phyloP scores from a whole-genome alignment of 1,284 basidiomycete genomes.

The Ceratobasidium sp. region DNA sequence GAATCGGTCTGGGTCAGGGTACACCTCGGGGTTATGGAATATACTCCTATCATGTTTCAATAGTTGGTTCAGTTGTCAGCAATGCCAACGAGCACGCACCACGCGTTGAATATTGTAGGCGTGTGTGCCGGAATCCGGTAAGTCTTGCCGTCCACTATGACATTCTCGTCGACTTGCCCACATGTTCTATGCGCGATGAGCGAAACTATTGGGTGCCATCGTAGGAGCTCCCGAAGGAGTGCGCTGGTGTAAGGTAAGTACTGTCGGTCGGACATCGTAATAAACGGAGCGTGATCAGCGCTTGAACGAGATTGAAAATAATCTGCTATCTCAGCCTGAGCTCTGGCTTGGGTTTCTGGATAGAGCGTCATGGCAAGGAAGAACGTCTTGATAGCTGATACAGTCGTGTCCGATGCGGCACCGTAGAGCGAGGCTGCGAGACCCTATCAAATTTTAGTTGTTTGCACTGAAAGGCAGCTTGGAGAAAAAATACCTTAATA shows the following conservation, averaged over 20 bases:
- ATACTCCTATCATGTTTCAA: background rate
- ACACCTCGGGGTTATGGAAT: constrained; percentile 15
- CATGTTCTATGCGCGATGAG: constrained; percentile 3
- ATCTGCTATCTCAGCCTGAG: constrained; percentile 11
- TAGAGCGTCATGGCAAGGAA: constrained; percentile 28
- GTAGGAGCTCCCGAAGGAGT: constrained; percentile 14
- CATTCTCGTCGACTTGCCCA: background rate
- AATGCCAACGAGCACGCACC: background rate
- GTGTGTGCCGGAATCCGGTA: constrained; percentile 13
- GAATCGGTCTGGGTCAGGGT: constrained; percentile 1
- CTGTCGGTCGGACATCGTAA: background rate
- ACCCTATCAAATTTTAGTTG: background rate
- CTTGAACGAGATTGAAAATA: background rate
- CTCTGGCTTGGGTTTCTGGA: constrained; percentile 15
- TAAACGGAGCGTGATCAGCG: background rate
- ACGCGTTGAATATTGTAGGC: constrained; percentile 1
- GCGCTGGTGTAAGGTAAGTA: constrained; percentile 7
- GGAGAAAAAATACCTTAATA: background rate
- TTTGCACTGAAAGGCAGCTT: background rate
- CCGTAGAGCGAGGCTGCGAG: constrained; percentile 23
- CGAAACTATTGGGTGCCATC: constrained; percentile 19
- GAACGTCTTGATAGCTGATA: constrained; percentile 4
- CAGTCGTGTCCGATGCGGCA: constrained; percentile 20
- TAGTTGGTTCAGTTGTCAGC: background rate
- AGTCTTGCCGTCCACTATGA: background rate